A percentile compares a stretch with the other conserved stretches of the same genome.
These are phyloP conservation scores for Solanum ahanhuiri DNA, from an alignment of 257 asterid genomes.

Conservation along the genomic window DNA sequence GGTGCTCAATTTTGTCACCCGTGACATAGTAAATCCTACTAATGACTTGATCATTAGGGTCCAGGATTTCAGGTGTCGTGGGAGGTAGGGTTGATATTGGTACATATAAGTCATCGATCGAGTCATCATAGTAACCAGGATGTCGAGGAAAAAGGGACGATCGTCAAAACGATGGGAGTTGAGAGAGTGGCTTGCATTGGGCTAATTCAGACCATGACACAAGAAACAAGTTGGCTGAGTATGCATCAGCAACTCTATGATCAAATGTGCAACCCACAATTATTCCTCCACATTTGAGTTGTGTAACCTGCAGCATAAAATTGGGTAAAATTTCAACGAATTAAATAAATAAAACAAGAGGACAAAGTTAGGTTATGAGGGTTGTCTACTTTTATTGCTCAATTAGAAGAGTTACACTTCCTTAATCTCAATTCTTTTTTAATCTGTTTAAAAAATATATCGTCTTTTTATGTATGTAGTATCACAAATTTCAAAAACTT, in stretches of 20 bases:
- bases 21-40: conserved; percentile 57
- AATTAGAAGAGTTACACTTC: no score
- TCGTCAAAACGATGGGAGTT: conserved; percentile 49
- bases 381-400: not conserved
- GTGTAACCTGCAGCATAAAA: conserved; percentile 28
- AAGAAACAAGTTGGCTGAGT: conserved; percentile 67
- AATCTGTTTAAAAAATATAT: no score
- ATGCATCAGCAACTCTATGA: conserved; percentile 73
- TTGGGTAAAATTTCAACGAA: not conserved
- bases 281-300: conserved; percentile 50
- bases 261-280: conserved; percentile 55
- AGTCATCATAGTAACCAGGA: conserved; percentile 22
- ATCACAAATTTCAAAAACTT: not conserved
- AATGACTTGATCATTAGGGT: not conserved
- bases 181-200: conserved; percentile 21
- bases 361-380: not conserved
- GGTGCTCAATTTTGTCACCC: conserved; percentile 17
- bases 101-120: conserved; percentile 27
- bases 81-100: conserved; percentile 15
- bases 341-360: not conserved
- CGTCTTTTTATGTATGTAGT: not conserved
- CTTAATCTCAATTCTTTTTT: no score
- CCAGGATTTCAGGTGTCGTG: not conserved
- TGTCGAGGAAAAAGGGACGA: conserved; percentile 40
- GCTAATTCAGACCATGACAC: conserved; percentile 63